These are phyloP conservation scores for Gymnopus androsaceus DNA, from an alignment of 1,284 basidiomycete genomes.

Conservation along the genomic window DNA sequence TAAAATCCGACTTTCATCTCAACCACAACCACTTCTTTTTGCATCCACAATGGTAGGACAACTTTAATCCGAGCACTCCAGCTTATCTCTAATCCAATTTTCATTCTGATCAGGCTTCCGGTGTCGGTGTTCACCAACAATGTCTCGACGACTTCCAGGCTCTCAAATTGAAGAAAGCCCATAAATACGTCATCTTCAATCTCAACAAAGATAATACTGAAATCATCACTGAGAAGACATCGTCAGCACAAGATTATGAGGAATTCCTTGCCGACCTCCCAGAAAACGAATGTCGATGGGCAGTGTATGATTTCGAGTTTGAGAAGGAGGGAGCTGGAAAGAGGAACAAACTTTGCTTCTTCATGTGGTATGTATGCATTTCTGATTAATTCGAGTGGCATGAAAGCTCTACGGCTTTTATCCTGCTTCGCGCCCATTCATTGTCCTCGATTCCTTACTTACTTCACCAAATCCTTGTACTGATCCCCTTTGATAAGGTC, in stretches of 20 bases:
- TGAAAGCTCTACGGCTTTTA: constrained; percentile 1
- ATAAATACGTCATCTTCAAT: constrained; percentile 87
- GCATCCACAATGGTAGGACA: constrained; percentile 7
- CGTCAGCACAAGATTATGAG: constrained; percentile 60
- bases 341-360: constrained; percentile 90
- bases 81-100: background rate
- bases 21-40: constrained; percentile 10
- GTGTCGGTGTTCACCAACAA: constrained; percentile 61
- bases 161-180: constrained; percentile 84
- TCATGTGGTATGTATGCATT: constrained; percentile 69
- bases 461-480: background rate
- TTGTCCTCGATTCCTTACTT: background rate
- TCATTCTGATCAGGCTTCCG: constrained; percentile 58
- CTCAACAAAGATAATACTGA: constrained; percentile 70
- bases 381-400: background rate
- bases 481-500: constrained; percentile 57
- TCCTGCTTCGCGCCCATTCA: background rate
- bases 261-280: constrained; percentile 81
- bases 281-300: constrained; percentile 80
- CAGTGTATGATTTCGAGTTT: constrained; percentile 91
- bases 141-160: constrained; percentile 71
- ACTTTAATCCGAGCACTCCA: background rate
- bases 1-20: constrained; percentile 17
- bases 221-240: constrained; percentile 75
- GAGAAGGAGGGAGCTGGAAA: constrained; percentile 79